Evolutionary conservation across 139 green algal species (phyloP), one percentile per base, ranked within the genome.

Genomic region (Eudorina sp.): DNA sequence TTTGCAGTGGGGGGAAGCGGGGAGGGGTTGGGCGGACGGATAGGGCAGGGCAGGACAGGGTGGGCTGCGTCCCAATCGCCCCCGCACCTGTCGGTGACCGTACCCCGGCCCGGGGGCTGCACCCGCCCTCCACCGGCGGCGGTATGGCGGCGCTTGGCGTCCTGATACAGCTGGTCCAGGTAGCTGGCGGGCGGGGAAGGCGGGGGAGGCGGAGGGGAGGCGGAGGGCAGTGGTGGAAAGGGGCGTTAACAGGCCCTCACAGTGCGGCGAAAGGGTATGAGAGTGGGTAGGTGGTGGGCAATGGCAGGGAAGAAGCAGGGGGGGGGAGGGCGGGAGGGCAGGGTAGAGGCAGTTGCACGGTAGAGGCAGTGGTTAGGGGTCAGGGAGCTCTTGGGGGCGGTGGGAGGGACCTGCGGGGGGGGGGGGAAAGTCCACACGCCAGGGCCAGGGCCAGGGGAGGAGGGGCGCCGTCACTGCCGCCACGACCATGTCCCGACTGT

Each of bases 141-240:
- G 0, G 78, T 74, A 29, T 86, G 80, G 18, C 82, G 82, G 14
- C 36, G 45, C 19, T 45, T 53, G 34, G 82, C 64, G 66, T 88
- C 82, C 94, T 86, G 73, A 78, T 97, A 91, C 72, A 98, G 92
- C 76, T 96, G 91, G 74, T 99, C 97, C 68, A 97, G 91, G 89
- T 98, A 99, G 23, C 89, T 92, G 29, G 0, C 31, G 23, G n/a
- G 5, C 7, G 36, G 21, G 60, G 60, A 6, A 3, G 27, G 58
- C 18, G 21, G 9, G 58, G 21, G 58, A 27, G 58, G 23, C 18
- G 21, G 16, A 68, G 16, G n/a, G 58, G 31, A 41, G 25, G 75
- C 14, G 7, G 53, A 16, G 18, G 48, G 31, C n/a, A 43, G 31
- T 14, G 58, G 23, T 29, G n/a, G n/a, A n/a, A 68, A 27, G n/a